Conservation (phyloP, 108 stramenopile species). For the Skeletonema potamos region DNA sequence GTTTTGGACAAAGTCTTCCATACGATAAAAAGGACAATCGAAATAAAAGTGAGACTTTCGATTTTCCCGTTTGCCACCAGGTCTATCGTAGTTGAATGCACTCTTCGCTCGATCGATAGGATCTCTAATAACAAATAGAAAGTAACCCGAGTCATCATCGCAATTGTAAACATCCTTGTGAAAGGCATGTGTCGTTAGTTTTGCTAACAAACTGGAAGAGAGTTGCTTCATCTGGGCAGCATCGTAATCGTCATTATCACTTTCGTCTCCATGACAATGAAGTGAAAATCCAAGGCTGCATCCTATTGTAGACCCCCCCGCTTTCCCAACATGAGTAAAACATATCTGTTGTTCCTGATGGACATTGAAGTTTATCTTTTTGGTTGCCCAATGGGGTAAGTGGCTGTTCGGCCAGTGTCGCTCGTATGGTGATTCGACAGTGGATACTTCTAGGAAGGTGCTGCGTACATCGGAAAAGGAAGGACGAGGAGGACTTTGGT, state of each 20-base stretch:
- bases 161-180: slow-evolving; percentile 24
- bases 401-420: slow-evolving; percentile 25
- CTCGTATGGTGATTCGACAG: no score
- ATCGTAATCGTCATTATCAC: no score
- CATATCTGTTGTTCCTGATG: slow-evolving; percentile 23
- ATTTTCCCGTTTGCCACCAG: no score
- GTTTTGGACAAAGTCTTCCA: neutral
- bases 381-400: slow-evolving; percentile 21
- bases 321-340: slow-evolving; percentile 37
- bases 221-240: no score
- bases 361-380: no score
- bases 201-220: slow-evolving; percentile 9
- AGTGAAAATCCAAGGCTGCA: slow-evolving; percentile 38
- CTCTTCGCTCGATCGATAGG: slow-evolving; percentile 14
- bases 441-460: no score
- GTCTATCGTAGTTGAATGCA: slow-evolving; percentile 13
- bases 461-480: no score
- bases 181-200: slow-evolving; percentile 8
- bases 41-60: no score
- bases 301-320: slow-evolving; percentile 32
- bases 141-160: slow-evolving; percentile 12
- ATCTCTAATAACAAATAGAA: slow-evolving; percentile 22
- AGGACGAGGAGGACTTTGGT: no score
- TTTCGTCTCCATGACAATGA: slow-evolving; percentile 15
- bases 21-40: no score